Percentiles rank a stretch among this genome's conserved stretches.
These are phyloP conservation scores for Pholiota conissans DNA, from an alignment of 768 basidiomycete genomes.

Conservation along the genomic window DNA sequence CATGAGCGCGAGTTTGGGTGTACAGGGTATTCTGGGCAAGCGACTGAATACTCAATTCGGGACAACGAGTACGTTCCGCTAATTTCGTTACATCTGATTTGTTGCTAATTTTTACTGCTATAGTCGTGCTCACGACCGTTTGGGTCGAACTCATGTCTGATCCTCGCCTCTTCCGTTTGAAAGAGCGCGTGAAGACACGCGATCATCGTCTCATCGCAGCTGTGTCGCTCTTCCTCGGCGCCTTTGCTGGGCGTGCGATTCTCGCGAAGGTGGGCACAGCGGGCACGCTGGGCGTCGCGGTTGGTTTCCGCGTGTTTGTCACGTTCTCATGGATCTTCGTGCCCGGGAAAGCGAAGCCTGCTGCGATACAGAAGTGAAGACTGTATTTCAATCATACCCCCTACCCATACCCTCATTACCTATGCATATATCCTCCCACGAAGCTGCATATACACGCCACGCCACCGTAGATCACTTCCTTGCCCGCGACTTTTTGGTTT, in stretches of 20 bases:
- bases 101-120: neutral
- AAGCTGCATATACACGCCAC: neutral
- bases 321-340: constrained; percentile 67
- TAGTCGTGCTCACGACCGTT: constrained; percentile 82
- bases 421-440: no score
- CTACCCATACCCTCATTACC: neutral
- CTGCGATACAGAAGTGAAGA: no score
- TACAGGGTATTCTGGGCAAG: constrained; percentile 88
- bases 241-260: constrained; percentile 63
- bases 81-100: neutral
- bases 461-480: no score
- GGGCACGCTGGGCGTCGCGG: constrained; percentile 64
- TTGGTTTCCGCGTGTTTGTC: constrained; percentile 62
- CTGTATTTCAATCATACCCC: no score
- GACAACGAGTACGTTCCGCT: constrained; percentile 59
- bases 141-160: constrained; percentile 90
- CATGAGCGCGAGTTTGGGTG: constrained; percentile 78
- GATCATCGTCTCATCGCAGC: constrained; percentile 76
- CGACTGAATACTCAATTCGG: constrained; percentile 77
- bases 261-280: constrained; percentile 60
- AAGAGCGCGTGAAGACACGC: constrained; percentile 52
- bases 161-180: constrained; percentile 66
- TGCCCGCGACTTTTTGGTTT: no score
- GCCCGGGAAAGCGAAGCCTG: constrained; percentile 33
- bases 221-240: constrained; percentile 71